Evolutionary conservation across 78 protist species (phyloP), one percentile per base, ranked within the genome.

Genomic region (Dictyostelium capitatum): DNA sequence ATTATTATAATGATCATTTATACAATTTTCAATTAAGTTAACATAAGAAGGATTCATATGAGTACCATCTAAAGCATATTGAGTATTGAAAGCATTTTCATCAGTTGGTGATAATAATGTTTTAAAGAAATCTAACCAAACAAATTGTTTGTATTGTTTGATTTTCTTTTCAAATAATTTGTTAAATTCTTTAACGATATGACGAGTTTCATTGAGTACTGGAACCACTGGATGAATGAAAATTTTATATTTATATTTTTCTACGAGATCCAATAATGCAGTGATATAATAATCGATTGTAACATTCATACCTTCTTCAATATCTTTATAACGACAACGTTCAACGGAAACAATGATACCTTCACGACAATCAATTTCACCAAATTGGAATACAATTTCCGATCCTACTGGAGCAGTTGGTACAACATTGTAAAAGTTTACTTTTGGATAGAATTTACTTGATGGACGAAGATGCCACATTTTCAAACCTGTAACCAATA

Each of bases 341-440:
- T 96, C 98, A 5, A 97, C 97, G 10, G 97, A 91, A 10, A 97
- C 56, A 11, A 95, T 41, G 19, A 97, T 23, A 65, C 98, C 98
- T 90, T 98, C 99, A 72, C 99, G 95, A 89, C 99, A 98, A 90
- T 98, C 99, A 72, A 98, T 98, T 77, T 98, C 99, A 64, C 99
- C 98, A 67, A 98, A 96, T 28, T 75, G 19, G 32, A 94, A 75
- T 6, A 98, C 75, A 46, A 95, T 95, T 48, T 90, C 95, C 2
- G 83, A 70, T 0, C 95, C 95, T 64, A 48, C 41, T 19, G 96
- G 92, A 28, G 94, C 92, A 0, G 57, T 90, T 41, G 79, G 23
- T 4, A 81, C 89, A 2, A 93, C 96, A 53, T 47, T 54, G 53
- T 91, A 25, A 51, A 97, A 97, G 90, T 98, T 97, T 56, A 23